Base-by-base conservation (phyloP, 1,139 yeast genomes). In the Kazachstania sp. region DNA sequence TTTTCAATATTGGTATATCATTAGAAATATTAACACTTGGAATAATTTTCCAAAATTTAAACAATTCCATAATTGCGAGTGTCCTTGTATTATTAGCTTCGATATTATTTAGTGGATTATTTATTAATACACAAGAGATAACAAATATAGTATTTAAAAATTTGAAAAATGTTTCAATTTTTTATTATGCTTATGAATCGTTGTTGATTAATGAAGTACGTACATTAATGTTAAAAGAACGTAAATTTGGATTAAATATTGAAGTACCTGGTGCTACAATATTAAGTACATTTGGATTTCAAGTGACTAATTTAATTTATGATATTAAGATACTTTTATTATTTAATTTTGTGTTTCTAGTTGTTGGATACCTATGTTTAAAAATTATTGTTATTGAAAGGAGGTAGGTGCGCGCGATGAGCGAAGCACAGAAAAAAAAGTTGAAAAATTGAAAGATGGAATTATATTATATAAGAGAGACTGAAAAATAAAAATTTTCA, bases 231-330 rank as follows among this genome's bases (percentile, higher is more conserved):
- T 73, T 92, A 58, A 81, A 79, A 54, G 98, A 92, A 63, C 82
- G 81, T 63, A 92, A 92, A 66, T 92, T 82, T 60, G 98, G 98
- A 0, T 74, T 92, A 39, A 85, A 92, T 45, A 92, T 92, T 55
- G 96, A 88, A 66, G 95, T 92, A n/a, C 98, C 98, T 0, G 98
- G 98, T 5, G 97, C 98, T 1, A 94, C 95, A 1, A 92, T 92
- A 51, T 74, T 92, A 55, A 85, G 95, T 56, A 88, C 97, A 0
- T 92, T 92, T 71, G 98, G 98, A 0, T 92, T 92, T 66, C 78
- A 86, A 54, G 90, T 86, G 18, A 78, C 81, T 37, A 94, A 92
- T 1, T 75, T 86, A 52, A 69, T 79, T 69, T 70, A 71, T 39
- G 97, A 92, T 64, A 73, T 83, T 20, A 56, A 70, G 7, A 75